These are phyloP conservation scores for Kwoniella dendrophila DNA, from an alignment of 768 basidiomycete genomes.

Conservation along the genomic window DNA sequence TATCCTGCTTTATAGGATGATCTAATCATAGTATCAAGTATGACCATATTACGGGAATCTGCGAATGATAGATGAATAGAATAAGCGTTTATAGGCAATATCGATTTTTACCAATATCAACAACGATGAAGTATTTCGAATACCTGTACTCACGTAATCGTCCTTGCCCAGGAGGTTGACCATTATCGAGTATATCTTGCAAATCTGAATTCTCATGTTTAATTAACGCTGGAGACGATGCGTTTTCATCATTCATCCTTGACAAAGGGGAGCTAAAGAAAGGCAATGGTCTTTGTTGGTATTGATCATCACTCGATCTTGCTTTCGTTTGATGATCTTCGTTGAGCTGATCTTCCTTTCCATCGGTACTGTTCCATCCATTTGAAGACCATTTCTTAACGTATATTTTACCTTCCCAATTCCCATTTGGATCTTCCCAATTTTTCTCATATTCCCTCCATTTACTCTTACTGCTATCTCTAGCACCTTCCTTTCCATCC, in stretches of 20 bases:
- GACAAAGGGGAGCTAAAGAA: no score
- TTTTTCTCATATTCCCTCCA: constrained; percentile 3
- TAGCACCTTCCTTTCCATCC: neutral
- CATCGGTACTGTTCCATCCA: neutral
- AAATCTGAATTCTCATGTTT: neutral
- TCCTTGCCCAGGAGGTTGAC: neutral
- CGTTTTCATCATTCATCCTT: neutral
- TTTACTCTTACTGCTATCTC: neutral
- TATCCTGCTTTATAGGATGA: constrained; percentile 20
- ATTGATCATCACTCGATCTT: neutral
- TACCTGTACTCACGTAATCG: neutral
- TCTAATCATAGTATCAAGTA: constrained; percentile 25
- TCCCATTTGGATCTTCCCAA: constrained; percentile 10
- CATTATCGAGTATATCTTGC: neutral
- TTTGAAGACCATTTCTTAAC: constrained; percentile 8
- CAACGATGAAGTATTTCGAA: no score
- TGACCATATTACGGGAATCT: constrained; percentile 15
- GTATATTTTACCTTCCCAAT: constrained; percentile 1
- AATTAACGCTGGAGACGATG: neutral
- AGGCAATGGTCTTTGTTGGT: no score
- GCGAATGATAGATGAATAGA: neutral
- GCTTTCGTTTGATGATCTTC: neutral
- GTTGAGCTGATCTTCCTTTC: neutral
- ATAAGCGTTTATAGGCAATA: no score
- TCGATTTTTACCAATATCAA: no score